Conservation (phyloP, 129 eudicot species). For the Flaveria brownii region DNA sequence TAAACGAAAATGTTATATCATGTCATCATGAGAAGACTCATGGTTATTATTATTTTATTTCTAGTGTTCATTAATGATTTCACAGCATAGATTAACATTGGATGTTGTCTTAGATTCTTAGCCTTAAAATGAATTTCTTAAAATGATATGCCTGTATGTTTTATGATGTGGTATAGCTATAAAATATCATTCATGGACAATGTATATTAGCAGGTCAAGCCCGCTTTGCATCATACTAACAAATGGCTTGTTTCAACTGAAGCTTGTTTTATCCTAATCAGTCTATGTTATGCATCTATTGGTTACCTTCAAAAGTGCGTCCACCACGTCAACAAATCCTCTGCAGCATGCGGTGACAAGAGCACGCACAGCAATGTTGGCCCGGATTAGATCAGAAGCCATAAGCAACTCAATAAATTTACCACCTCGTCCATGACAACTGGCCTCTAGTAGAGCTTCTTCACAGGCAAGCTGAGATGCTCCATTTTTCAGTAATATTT, state of each 20-base stretch:
- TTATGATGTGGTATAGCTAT: not conserved
- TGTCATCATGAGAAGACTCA: not conserved
- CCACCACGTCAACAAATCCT: conserved; percentile 75
- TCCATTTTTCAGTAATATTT: conserved; percentile 80
- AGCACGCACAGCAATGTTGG: conserved; percentile 81
- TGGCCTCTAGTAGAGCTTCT: conserved; percentile 86
- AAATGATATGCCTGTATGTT: not conserved
- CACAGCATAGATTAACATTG: not conserved
- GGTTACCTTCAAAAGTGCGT: conserved; percentile 66
- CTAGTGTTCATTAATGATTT: not conserved
- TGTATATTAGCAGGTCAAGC: not conserved
- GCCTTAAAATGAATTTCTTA: not conserved
- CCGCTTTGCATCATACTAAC: not conserved
- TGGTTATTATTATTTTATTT: not conserved
- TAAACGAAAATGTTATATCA: not conserved
- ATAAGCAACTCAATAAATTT: conserved; percentile 60
- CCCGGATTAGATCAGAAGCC: conserved; percentile 78
- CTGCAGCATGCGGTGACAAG: conserved; percentile 86
- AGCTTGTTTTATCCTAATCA: not conserved
- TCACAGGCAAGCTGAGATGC: conserved; percentile 92
- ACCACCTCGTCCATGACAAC: conserved; percentile 71
- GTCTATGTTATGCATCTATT: not conserved
- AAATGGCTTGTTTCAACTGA: conserved; percentile 1
- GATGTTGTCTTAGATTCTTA: not conserved
- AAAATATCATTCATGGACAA: not conserved